These are phyloP conservation scores for Penicillium sp. DNA, from an alignment of 2,329 filamentous ascomycete species.

Conservation along the genomic window DNA sequence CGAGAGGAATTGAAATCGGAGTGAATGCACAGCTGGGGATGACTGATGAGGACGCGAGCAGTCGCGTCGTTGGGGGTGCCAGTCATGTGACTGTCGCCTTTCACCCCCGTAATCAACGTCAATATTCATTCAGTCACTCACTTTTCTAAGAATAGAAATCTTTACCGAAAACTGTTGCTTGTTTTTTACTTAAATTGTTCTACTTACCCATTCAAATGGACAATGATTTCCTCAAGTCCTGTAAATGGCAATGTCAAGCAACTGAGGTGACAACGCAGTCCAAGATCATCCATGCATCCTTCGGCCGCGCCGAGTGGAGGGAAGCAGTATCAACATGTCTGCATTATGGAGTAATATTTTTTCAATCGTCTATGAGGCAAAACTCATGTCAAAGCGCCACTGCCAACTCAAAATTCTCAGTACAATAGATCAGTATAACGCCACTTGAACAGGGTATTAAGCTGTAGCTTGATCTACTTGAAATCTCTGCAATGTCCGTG, in stretches of 20 bases:
- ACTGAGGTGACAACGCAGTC: neutral
- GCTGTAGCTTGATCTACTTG: neutral
- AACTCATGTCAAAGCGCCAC: neutral
- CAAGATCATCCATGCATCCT: neutral
- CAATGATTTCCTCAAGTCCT: neutral
- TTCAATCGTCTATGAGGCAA: neutral
- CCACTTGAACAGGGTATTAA: neutral
- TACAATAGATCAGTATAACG: neutral
- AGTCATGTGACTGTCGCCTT: constrained; percentile 1
- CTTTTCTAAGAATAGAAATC: neutral
- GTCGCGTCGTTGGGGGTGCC: neutral
- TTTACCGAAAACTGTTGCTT: neutral
- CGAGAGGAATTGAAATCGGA: constrained; percentile 3
- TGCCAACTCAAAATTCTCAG: constrained; percentile 11
- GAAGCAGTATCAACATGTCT: neutral
- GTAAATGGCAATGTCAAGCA: neutral
- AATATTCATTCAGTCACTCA: neutral
- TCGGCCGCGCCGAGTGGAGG: constrained; percentile 4
- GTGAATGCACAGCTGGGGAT: constrained; percentile 4
- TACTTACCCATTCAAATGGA: neutral
- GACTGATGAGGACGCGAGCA: constrained; percentile 7
- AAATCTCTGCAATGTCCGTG: constrained; percentile 2
- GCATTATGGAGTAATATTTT: neutral
- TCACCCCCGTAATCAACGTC: neutral
- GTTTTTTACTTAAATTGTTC: neutral